A percentile compares a stretch with the other conserved stretches of the same genome.
Conservation (phyloP, 305 asterid genomes). For the Fraxinus nigra region DNA sequence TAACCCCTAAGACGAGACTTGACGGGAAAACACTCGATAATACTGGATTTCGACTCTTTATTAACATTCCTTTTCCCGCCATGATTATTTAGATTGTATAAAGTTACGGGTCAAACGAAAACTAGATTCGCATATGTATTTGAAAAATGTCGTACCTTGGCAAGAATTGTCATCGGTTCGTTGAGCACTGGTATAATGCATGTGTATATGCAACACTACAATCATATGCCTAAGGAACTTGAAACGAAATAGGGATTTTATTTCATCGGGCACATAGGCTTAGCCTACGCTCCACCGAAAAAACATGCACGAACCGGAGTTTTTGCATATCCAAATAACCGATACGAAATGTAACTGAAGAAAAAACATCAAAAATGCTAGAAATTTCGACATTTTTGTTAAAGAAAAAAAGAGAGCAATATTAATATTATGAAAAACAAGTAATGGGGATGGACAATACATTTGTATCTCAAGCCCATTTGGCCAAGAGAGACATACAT, state of each 20-base stretch:
- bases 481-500: slow-evolving; percentile 44
- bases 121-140: no score
- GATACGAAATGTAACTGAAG: background rate
- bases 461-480: slow-evolving; percentile 28
- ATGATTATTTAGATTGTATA: no score
- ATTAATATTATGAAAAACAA: background rate
- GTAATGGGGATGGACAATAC: background rate
- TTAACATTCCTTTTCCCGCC: no score
- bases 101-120: no score
- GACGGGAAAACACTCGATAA: background rate
- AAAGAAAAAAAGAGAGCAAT: background rate
- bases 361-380: background rate
- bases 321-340: background rate
- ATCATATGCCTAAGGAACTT: no score
- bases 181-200: background rate
- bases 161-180: no score
- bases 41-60: no score
- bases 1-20: background rate
- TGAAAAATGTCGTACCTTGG: no score
- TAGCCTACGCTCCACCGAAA: background rate
- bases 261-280: no score
- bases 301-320: background rate
- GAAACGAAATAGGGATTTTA: no score
- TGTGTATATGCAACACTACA: background rate
- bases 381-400: background rate